phyloP scores from a whole-genome alignment of 148 eudicot species.

The Spergularia bocconei region DNA sequence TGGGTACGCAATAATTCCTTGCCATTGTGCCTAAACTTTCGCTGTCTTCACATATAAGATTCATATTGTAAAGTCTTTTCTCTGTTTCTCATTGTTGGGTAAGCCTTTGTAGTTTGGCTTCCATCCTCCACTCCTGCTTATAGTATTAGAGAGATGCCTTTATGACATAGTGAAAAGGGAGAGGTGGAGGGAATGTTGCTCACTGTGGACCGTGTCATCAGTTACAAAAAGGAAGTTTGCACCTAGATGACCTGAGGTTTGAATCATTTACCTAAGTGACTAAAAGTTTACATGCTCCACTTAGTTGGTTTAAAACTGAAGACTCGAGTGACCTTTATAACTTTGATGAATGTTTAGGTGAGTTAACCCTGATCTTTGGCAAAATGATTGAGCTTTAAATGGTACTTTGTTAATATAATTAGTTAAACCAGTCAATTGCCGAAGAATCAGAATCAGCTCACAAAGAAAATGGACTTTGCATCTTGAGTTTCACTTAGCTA shows the following conservation, averaged over 20 bases:
- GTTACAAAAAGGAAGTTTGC: not conserved
- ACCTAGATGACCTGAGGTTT: not conserved
- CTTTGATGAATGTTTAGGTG: not conserved
- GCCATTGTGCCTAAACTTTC: not conserved
- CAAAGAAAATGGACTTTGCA: too few relatives aligned
- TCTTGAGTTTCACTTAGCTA: too few relatives aligned
- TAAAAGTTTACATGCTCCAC: not conserved
- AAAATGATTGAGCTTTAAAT: too few relatives aligned
- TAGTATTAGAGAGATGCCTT: not conserved
- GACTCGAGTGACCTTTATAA: not conserved
- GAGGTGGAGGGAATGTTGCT: not conserved
- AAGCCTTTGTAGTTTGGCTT: not conserved
- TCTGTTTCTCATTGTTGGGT: not conserved
- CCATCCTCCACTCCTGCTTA: not conserved
- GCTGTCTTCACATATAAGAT: too few relatives aligned
- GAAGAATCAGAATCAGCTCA: too few relatives aligned
- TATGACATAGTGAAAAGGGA: not conserved
- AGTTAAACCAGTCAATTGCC: too few relatives aligned
- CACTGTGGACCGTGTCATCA: not conserved
- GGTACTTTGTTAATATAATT: too few relatives aligned
- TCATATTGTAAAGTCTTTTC: not conserved
- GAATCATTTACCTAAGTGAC: not conserved
- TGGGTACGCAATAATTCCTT: slow-evolving; percentile 51
- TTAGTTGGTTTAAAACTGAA: not conserved
- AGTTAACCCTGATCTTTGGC: too few relatives aligned